Evolutionary conservation across 805 yeast species (phyloP).

Genomic region (Metschnikowia orientalis): DNA sequence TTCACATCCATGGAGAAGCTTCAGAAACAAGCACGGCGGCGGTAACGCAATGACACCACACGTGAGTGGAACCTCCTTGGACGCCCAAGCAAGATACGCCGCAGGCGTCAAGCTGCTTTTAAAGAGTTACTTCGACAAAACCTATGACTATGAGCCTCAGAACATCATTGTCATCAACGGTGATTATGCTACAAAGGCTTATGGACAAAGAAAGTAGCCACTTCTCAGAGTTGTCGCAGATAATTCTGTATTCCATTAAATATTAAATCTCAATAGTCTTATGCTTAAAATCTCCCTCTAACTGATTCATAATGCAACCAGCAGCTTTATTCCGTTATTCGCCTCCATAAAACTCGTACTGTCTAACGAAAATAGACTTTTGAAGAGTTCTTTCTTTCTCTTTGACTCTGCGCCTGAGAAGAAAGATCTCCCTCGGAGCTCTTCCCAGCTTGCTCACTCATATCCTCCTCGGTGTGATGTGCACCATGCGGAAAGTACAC

Average conservation of each 20-base stretch:
- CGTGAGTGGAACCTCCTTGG: conserved; percentile 73
- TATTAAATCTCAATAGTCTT: neutral
- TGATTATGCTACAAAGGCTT: conserved; percentile 67
- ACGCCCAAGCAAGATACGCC: conserved; percentile 74
- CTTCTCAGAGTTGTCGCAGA: too few species aligned
- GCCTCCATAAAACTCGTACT: too few species aligned
- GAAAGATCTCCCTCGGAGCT: conserved; percentile 1
- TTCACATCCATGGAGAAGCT: conserved; percentile 72
- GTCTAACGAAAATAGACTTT: conserved; percentile 12
- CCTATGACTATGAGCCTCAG: conserved; percentile 67
- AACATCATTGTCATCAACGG: conserved; percentile 71
- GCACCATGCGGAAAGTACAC: conserved; percentile 55
- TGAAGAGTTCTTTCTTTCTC: conserved; percentile 8
- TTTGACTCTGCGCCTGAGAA: conserved; percentile 3
- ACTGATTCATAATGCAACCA: neutral
- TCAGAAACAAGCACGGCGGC: conserved; percentile 55
- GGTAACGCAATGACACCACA: conserved; percentile 89
- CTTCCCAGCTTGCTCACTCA: neutral
- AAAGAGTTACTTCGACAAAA: conserved; percentile 56
- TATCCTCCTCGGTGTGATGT: conserved; percentile 29
- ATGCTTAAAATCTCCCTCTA: neutral
- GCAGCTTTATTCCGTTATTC: too few species aligned
- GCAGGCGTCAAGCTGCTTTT: conserved; percentile 64
- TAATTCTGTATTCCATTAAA: neutral
- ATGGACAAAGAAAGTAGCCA: conserved; percentile 48